phyloP scores from a whole-genome alignment of 2,329 filamentous ascomycete genomes.

The Alternaria sp. region DNA sequence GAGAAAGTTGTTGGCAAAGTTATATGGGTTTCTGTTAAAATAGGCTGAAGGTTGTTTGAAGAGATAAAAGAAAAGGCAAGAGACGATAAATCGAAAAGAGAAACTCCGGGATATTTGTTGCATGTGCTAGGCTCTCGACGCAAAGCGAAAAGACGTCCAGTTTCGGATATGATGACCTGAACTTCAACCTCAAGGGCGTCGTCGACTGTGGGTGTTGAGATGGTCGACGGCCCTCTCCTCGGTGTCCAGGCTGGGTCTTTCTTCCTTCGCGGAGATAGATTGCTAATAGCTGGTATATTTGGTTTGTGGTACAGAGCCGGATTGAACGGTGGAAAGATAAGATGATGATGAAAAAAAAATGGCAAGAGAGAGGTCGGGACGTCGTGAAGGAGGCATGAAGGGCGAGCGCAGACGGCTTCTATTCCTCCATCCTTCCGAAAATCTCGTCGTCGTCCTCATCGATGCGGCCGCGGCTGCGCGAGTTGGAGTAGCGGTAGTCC shows the following conservation, averaged over 20 bases:
- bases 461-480: constrained; percentile 64
- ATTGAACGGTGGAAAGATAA: constrained; percentile 20
- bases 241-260: constrained; percentile 46
- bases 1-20: constrained; percentile 16
- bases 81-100: not conserved
- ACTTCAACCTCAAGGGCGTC: constrained; percentile 52
- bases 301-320: constrained; percentile 47
- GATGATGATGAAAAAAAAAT: constrained; percentile 6
- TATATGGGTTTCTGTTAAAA: constrained; percentile 29
- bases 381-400: constrained; percentile 13
- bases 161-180: constrained; percentile 41
- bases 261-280: constrained; percentile 48
- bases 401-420: constrained; percentile 11
- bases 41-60: constrained; percentile 20
- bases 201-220: constrained; percentile 16
- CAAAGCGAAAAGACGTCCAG: constrained; percentile 26
- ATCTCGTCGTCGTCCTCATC: constrained; percentile 95
- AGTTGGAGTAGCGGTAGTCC: constrained; percentile 61
- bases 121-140: constrained; percentile 47
- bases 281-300: constrained; percentile 43
- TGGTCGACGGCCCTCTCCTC: constrained; percentile 51
- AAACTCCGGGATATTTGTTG: constrained; percentile 14
- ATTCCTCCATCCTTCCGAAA: constrained; percentile 94
- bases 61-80: constrained; percentile 8
- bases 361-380: constrained; percentile 16